phyloP scores from a whole-genome alignment of 1,139 yeast genomes.

The Taphrina betulina region DNA sequence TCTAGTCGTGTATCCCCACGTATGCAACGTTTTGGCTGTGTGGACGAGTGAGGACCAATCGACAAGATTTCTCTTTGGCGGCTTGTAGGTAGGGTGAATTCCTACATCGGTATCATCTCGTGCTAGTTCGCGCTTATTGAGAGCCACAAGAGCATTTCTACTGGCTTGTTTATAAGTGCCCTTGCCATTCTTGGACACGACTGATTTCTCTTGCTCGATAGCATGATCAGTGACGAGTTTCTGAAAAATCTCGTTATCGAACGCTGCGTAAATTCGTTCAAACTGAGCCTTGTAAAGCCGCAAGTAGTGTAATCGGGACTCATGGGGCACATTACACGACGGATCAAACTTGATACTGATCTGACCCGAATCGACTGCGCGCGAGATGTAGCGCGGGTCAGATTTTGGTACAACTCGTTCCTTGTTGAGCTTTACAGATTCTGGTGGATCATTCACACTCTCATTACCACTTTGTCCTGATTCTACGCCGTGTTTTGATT shows the following conservation, averaged over 20 bases:
- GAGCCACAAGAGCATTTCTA: slow-evolving; percentile 13
- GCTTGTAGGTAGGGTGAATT: slow-evolving; percentile 4
- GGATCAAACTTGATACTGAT: slow-evolving; percentile 16
- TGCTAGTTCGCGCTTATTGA: slow-evolving; percentile 12
- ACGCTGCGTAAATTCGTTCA: slow-evolving; percentile 11
- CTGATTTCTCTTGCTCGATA: slow-evolving; percentile 10
- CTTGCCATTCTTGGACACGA: slow-evolving; percentile 3
- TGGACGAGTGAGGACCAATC: slow-evolving; percentile 21
- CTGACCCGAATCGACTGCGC: not conserved
- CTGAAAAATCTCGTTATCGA: not conserved
- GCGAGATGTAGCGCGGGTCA: slow-evolving; percentile 9
- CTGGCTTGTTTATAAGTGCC: slow-evolving; percentile 22
- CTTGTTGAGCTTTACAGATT: too few relatives aligned
- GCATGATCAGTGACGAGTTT: slow-evolving; percentile 11
- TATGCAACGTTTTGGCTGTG: slow-evolving; percentile 6
- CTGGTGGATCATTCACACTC: too few relatives aligned
- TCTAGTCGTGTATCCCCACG: slow-evolving; percentile 27
- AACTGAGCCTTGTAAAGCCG: slow-evolving; percentile 13
- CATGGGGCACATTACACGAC: slow-evolving; percentile 11
- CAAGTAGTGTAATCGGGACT: slow-evolving; percentile 14
- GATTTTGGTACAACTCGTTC: not conserved
- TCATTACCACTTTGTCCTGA: too few relatives aligned
- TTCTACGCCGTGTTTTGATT: not conserved
- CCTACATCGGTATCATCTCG: not conserved
- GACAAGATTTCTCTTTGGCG: not conserved